These are phyloP conservation scores for Pseudogymnoascus sp. DNA, from an alignment of 2,329 filamentous ascomycete genomes.

Conservation along the genomic window DNA sequence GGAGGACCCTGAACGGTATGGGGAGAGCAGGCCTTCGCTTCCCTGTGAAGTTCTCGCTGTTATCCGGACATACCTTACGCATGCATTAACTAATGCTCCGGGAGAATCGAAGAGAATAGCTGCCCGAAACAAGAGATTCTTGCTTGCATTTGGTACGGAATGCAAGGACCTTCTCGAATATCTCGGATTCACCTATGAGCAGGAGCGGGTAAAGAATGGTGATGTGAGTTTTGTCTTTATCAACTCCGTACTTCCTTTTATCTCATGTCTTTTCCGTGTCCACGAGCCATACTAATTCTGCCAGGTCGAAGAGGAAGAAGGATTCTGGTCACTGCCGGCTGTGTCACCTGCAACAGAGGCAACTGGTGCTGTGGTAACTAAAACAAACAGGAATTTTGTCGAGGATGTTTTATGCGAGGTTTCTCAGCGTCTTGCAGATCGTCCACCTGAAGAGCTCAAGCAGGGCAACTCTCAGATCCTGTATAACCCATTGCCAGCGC, in stretches of 20 bases:
- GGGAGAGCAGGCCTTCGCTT: slow-evolving; percentile 39
- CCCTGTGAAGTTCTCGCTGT: slow-evolving; percentile 47
- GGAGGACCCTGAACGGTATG: slow-evolving; percentile 38
- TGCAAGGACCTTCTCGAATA: slow-evolving; percentile 49
- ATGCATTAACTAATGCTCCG: slow-evolving; percentile 40
- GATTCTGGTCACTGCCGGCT: slow-evolving; percentile 26
- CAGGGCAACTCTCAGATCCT: slow-evolving; percentile 9
- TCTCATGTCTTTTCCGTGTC: not conserved
- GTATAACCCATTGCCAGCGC: slow-evolving; percentile 15
- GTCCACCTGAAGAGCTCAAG: slow-evolving; percentile 16
- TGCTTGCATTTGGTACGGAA: slow-evolving; percentile 52
- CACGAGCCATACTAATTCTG: not conserved
- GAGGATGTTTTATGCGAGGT: slow-evolving; percentile 54
- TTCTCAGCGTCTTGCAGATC: slow-evolving; percentile 25
- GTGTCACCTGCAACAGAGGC: slow-evolving; percentile 10
- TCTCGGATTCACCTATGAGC: slow-evolving; percentile 43
- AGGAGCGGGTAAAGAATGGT: slow-evolving; percentile 24
- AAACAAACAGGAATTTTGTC: slow-evolving; percentile 32
- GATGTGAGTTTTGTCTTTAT: slow-evolving; percentile 29
- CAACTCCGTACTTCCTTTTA: not conserved
- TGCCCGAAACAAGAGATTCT: slow-evolving; percentile 53
- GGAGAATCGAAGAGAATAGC: slow-evolving; percentile 46
- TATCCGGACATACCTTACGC: slow-evolving; percentile 50
- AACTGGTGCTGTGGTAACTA: slow-evolving; percentile 7
- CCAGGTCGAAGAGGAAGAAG: slow-evolving; percentile 19